Percentiles rank a stretch among this genome's conserved stretches.
These are phyloP conservation scores for Byssochlamys sp. DNA, from an alignment of 2,329 filamentous ascomycete species.

Conservation along the genomic window DNA sequence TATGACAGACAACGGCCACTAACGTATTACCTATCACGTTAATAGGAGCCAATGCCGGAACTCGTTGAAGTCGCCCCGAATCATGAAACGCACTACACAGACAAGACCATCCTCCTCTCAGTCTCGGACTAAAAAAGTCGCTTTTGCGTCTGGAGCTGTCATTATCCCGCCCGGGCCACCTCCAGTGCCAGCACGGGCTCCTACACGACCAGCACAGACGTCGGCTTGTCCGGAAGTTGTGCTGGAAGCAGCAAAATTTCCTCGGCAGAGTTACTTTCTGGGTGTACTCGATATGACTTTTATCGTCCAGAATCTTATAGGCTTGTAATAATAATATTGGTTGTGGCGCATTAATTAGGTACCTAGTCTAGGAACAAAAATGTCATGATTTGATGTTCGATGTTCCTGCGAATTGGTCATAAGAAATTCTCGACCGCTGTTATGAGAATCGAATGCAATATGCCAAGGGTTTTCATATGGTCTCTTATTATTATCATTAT, in stretches of 20 bases:
- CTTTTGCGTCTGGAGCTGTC: neutral
- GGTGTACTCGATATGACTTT: neutral
- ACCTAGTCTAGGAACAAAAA: too few relatives aligned
- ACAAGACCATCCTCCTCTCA: neutral
- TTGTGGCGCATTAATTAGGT: too few relatives aligned
- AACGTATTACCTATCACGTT: neutral
- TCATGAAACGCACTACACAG: neutral
- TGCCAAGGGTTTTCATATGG: too few relatives aligned
- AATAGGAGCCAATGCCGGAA: neutral
- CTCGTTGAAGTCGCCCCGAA: neutral
- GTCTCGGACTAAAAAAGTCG: neutral
- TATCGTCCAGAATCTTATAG: neutral
- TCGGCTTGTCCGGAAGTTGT: neutral
- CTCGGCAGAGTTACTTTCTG: neutral
- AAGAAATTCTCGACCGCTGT: too few relatives aligned
- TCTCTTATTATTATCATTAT: too few relatives aligned
- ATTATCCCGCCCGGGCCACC: neutral
- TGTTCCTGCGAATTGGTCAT: neutral
- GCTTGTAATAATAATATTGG: neutral
- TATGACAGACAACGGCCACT: neutral
- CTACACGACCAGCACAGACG: neutral
- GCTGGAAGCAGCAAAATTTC: neutral
- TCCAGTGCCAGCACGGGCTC: neutral
- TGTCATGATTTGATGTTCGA: neutral
- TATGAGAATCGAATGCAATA: too few relatives aligned